phyloP scores from a whole-genome alignment of 768 basidiomycete genomes.

The Podaxis mareebaensis region DNA sequence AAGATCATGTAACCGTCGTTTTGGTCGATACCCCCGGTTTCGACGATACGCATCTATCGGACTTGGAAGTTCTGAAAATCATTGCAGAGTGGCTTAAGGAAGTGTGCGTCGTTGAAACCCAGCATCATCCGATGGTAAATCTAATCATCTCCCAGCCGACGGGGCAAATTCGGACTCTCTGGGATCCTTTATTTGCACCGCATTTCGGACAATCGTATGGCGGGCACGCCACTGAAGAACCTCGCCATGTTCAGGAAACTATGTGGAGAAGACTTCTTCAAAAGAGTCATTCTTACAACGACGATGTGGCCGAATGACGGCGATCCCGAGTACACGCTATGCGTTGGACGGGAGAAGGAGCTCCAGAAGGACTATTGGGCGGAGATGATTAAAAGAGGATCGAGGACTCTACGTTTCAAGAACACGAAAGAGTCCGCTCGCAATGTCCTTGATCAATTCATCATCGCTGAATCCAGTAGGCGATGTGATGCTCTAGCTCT shows the following conservation, averaged over 20 bases:
- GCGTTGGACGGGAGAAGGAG: not conserved
- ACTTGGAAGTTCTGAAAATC: not conserved
- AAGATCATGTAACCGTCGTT: not conserved
- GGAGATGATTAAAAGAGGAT: not conserved
- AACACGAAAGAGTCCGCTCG: not conserved
- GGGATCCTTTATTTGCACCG: conserved; percentile 17
- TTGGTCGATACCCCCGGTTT: conserved; percentile 6
- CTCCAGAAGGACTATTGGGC: not conserved
- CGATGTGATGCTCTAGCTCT: not conserved
- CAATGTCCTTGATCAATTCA: not conserved
- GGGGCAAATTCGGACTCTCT: not conserved
- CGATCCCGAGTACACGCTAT: not conserved
- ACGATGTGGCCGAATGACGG: not conserved
- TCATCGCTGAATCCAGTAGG: not conserved
- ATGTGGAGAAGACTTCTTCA: conserved; percentile 12
- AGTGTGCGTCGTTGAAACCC: not conserved
- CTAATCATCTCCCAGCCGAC: not conserved
- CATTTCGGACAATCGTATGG: conserved; percentile 14
- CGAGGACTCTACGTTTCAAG: not conserved
- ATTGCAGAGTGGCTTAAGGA: not conserved
- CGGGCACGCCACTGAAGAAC: conserved; percentile 7
- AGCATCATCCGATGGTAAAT: not conserved
- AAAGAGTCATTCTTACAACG: not conserved
- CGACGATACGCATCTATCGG: not conserved
- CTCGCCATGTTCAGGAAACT: conserved; percentile 20